Evolutionary conservation across 371 early-diverging fungal genomes (phyloP).

Genomic region (Sporodiniella umbellata): DNA sequence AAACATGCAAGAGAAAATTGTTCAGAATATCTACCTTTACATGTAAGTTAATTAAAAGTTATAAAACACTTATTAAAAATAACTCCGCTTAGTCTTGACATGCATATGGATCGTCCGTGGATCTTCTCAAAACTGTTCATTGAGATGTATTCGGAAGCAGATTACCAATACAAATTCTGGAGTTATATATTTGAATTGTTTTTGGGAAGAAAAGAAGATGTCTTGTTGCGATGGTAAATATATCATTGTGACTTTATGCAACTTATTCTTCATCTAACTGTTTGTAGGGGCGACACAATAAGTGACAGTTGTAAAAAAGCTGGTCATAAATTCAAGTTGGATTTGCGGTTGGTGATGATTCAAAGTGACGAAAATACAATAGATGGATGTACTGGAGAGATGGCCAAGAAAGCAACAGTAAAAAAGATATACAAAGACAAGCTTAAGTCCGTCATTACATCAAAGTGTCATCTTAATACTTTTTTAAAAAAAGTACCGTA

Average conservation of each 20-base stretch:
- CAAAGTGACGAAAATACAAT: slow-evolving; percentile 11
- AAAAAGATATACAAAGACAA: slow-evolving; percentile 19
- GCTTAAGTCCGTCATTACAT: slow-evolving; percentile 13
- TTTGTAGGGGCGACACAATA: slow-evolving; percentile 15
- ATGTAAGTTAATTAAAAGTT: slow-evolving; percentile 12
- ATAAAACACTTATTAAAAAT: slow-evolving; percentile 11
- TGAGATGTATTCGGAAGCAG: slow-evolving; percentile 16
- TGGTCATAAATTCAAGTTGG: slow-evolving; percentile 8
- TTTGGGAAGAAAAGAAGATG: slow-evolving; percentile 13
- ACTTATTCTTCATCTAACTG: slow-evolving; percentile 13
- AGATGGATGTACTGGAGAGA: slow-evolving; percentile 14
- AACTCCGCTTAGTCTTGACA: slow-evolving; percentile 11
- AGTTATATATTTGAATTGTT: slow-evolving; percentile 19
- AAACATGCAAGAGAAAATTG: neutral
- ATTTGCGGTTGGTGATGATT: slow-evolving; percentile 13
- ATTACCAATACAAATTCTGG: slow-evolving; percentile 19
- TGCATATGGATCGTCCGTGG: slow-evolving; percentile 9
- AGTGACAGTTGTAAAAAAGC: slow-evolving; percentile 14
- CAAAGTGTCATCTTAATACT: slow-evolving; percentile 20
- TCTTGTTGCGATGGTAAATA: slow-evolving; percentile 19
- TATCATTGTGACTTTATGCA: slow-evolving; percentile 15
- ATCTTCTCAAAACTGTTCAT: slow-evolving; percentile 13
- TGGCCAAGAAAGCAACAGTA: slow-evolving; percentile 15
- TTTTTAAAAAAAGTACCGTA: slow-evolving; percentile 13
- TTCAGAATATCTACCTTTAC: slow-evolving; percentile 7